These are phyloP conservation scores for Kregervanrija fluxuum DNA, from an alignment of 805 yeast genomes.

Conservation along the genomic window DNA sequence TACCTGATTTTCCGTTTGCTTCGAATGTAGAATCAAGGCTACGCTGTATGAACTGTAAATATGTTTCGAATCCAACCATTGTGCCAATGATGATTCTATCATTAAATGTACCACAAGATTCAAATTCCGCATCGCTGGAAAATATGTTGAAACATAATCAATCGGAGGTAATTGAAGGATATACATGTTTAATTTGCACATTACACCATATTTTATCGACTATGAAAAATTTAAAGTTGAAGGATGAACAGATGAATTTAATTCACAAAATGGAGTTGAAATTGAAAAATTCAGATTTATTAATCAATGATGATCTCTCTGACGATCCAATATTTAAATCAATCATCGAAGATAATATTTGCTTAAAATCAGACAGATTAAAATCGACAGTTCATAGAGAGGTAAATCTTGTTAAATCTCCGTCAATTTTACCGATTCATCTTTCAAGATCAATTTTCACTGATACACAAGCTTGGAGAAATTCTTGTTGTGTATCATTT, in stretches of 20 bases:
- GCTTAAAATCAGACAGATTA: constrained; percentile 22
- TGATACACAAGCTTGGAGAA: constrained; percentile 62
- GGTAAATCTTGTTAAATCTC: constrained; percentile 55
- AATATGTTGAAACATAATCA: constrained; percentile 50
- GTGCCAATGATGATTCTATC: constrained; percentile 67
- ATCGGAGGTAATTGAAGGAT: constrained; percentile 67
- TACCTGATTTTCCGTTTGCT: constrained; percentile 68
- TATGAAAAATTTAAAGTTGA: constrained; percentile 4
- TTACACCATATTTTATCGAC: constrained; percentile 32
- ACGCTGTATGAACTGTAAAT: constrained; percentile 61
- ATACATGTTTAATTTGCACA: constrained; percentile 72
- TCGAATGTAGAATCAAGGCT: constrained; percentile 63
- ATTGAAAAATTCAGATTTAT: constrained; percentile 29
- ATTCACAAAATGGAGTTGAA: constrained; percentile 28
- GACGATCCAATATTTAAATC: constrained; percentile 37
- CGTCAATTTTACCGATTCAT: constrained; percentile 71
- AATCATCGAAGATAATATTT: constrained; percentile 39
- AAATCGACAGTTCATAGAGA: constrained; percentile 64
- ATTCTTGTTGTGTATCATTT: constrained; percentile 64
- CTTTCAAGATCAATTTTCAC: constrained; percentile 75
- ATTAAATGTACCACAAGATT: constrained; percentile 59
- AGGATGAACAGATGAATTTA: constrained; percentile 25
- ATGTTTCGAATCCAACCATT: constrained; percentile 48
- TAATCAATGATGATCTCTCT: constrained; percentile 57
- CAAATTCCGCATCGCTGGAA: constrained; percentile 29